phyloP scores from a whole-genome alignment of 331 rosid genomes.

The Quercus phellos region DNA sequence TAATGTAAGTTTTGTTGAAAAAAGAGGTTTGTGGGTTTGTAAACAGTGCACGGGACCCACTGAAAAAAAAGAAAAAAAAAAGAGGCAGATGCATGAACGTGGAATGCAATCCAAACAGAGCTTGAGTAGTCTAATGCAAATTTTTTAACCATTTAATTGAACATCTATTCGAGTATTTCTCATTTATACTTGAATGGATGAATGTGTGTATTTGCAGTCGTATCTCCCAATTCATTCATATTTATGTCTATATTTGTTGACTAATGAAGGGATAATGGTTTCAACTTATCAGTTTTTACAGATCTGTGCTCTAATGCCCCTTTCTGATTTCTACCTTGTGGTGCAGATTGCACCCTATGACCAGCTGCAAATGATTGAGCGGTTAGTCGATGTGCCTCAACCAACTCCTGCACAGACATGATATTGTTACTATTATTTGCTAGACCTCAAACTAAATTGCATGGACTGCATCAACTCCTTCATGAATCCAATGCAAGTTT shows the following conservation, averaged over 20 bases:
- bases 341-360: slow-evolving; percentile 94
- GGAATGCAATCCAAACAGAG: too few species aligned
- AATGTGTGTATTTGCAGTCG: not conserved
- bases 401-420: slow-evolving; percentile 48
- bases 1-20: too few species aligned
- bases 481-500: not conserved
- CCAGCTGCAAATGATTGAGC: slow-evolving; percentile 81
- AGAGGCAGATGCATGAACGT: too few species aligned
- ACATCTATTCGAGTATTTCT: not conserved
- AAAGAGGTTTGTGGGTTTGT: rapidly evolving
- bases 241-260: not conserved
- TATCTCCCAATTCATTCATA: not conserved
- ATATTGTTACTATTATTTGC: slow-evolving; percentile 7
- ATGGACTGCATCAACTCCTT: slow-evolving; percentile 18
- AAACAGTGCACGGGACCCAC: too few species aligned
- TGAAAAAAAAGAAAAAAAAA: too few species aligned
- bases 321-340: slow-evolving; percentile 6
- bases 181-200: not conserved
- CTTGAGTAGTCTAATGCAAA: not conserved
- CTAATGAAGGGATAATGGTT: not conserved
- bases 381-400: slow-evolving; percentile 56
- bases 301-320: not conserved
- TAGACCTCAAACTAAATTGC: not conserved
- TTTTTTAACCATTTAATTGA: not conserved
- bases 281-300: not conserved